phyloP scores from a whole-genome alignment of 2,329 filamentous ascomycete genomes.

The Chaetomium globosum region DNA sequence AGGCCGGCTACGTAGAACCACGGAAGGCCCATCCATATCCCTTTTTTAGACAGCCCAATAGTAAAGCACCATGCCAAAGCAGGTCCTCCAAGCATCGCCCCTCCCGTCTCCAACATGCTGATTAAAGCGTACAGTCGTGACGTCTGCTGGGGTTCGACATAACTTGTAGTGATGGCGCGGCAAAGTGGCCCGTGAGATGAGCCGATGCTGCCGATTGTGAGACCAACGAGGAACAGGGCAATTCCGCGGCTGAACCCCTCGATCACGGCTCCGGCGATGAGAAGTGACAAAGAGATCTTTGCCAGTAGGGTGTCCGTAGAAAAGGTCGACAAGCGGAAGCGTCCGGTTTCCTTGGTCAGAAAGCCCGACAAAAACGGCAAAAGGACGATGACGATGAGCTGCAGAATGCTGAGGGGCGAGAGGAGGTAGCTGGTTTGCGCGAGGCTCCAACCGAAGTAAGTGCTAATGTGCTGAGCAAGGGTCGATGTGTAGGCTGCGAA shows the following conservation, averaged over 20 bases:
- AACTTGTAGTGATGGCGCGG: slow-evolving; percentile 29
- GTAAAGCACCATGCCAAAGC: slow-evolving; percentile 32
- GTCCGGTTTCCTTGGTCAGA: slow-evolving; percentile 26
- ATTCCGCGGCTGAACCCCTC: slow-evolving; percentile 29
- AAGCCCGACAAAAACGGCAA: slow-evolving; percentile 23
- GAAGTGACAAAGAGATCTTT: slow-evolving; percentile 25
- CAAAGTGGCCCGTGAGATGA: slow-evolving; percentile 25
- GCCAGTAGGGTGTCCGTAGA: slow-evolving; percentile 30
- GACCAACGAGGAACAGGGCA: slow-evolving; percentile 30
- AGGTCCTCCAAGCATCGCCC: slow-evolving; percentile 30
- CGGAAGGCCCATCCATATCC: slow-evolving; percentile 30
- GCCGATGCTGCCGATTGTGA: slow-evolving; percentile 29
- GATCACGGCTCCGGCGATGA: slow-evolving; percentile 26
- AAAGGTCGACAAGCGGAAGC: slow-evolving; percentile 31
- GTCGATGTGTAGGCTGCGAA: slow-evolving; percentile 31
- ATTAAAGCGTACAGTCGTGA: slow-evolving; percentile 33
- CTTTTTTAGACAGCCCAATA: slow-evolving; percentile 26
- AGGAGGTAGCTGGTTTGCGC: slow-evolving; percentile 33
- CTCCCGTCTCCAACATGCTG: slow-evolving; percentile 33
- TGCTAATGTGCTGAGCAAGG: slow-evolving; percentile 34
- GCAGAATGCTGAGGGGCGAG: slow-evolving; percentile 28
- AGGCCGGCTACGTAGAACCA: slow-evolving; percentile 34
- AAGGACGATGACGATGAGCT: slow-evolving; percentile 29
- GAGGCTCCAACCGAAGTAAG: slow-evolving; percentile 35
- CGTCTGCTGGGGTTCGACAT: slow-evolving; percentile 33